Conservation (phyloP, 177 flowering plant genomes). For the Telopea speciosissima region DNA sequence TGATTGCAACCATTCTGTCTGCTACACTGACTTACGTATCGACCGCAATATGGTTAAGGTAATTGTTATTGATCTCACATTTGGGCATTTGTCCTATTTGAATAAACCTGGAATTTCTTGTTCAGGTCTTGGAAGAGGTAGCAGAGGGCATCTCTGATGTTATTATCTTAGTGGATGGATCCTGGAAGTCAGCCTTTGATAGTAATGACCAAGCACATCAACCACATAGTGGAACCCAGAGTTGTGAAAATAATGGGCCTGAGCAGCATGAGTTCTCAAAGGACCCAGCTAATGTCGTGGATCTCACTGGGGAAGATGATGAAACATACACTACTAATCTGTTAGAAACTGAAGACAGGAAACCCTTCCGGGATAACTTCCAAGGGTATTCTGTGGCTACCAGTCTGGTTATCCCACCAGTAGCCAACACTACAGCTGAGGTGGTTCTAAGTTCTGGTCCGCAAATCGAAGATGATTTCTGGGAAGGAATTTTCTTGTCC, state of each 20-base stretch:
- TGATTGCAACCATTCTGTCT: conserved; percentile 71
- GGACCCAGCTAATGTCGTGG: conserved; percentile 31
- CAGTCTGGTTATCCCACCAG: conserved; percentile 10
- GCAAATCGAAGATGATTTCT: conserved; percentile 30
- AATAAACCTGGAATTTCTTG: conserved; percentile 10
- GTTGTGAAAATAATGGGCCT: conserved; percentile 22
- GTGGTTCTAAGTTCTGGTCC: conserved; percentile 20
- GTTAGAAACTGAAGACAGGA: conserved; percentile 46
- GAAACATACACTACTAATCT: conserved; percentile 21
- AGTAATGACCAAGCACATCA: conserved; percentile 22
- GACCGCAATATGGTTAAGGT: conserved; percentile 80
- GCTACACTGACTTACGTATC: conserved; percentile 61
- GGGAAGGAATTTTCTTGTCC: conserved; percentile 33
- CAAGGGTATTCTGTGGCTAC: conserved; percentile 12
- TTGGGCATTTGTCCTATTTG: not conserved
- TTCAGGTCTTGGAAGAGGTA: conserved; percentile 67
- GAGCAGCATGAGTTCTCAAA: conserved; percentile 19
- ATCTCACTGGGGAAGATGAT: conserved; percentile 53
- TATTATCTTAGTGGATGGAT: conserved; percentile 69
- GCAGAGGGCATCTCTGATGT: conserved; percentile 55
- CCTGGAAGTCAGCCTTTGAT: conserved; percentile 57
- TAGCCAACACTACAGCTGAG: conserved; percentile 17
- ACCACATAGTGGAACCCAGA: conserved; percentile 11
- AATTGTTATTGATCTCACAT: conserved; percentile 19
- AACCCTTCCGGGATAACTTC: conserved; percentile 34